Percentiles rank a stretch among this genome's conserved stretches.
phyloP scores from a whole-genome alignment of 768 basidiomycete genomes.

The Ramaria sp. region DNA sequence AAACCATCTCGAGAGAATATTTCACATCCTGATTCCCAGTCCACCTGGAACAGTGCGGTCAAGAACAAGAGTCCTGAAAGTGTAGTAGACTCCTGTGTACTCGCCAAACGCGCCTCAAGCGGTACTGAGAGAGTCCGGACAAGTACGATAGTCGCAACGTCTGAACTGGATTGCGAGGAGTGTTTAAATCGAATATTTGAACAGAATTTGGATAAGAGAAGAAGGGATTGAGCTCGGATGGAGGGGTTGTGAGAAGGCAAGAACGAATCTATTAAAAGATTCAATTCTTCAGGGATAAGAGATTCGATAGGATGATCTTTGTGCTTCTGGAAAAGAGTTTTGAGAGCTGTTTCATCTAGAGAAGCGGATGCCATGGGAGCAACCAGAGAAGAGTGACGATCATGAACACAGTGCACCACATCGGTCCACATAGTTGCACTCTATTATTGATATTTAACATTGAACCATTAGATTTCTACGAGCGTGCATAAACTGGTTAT shows the following conservation, averaged over 20 bases:
- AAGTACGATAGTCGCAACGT: constrained; percentile 36
- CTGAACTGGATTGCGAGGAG: constrained; percentile 27
- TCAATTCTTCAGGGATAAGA: constrained; percentile 46
- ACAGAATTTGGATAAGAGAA: constrained; percentile 37
- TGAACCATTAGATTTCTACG: too few species aligned
- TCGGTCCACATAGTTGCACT: too few species aligned
- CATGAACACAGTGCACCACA: too few species aligned
- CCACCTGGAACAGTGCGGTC: constrained; percentile 77
- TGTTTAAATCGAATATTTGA: constrained; percentile 48
- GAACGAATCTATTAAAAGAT: constrained; percentile 41
- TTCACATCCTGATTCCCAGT: constrained; percentile 50
- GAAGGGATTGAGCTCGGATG: constrained; percentile 56
- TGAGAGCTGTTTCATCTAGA: neutral
- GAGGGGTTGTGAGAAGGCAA: constrained; percentile 32
- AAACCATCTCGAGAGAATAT: constrained; percentile 58
- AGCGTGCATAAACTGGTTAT: too few species aligned
- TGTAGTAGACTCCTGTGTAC: constrained; percentile 41
- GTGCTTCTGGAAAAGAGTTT: neutral
- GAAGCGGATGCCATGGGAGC: neutral
- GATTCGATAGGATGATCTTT: neutral
- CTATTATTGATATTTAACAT: too few species aligned
- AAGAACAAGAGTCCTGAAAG: constrained; percentile 55
- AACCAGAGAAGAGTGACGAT: neutral
- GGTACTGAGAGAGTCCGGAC: constrained; percentile 38
- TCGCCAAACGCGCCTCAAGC: constrained; percentile 39